Percentiles rank a stretch among this genome's conserved stretches.
phyloP scores from a whole-genome alignment of 2,329 filamentous ascomycete species.

The Colletotrichum cuscutae region DNA sequence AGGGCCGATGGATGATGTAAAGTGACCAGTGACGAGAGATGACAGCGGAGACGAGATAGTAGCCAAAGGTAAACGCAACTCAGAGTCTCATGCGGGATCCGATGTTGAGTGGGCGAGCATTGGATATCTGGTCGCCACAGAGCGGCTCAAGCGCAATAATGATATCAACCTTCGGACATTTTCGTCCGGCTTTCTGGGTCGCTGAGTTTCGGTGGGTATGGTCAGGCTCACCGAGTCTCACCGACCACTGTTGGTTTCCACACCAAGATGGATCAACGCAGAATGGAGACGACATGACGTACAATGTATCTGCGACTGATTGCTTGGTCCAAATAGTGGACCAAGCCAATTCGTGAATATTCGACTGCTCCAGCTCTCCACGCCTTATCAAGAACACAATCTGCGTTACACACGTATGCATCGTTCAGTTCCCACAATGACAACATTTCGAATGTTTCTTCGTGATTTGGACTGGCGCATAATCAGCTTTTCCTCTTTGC shows the following conservation, averaged over 20 bases:
- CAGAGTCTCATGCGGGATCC: neutral
- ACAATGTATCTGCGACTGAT: neutral
- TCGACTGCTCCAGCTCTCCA: neutral
- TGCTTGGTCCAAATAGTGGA: neutral
- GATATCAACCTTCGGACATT: neutral
- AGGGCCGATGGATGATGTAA: conserved; percentile 14
- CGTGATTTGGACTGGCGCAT: neutral
- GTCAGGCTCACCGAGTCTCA: neutral
- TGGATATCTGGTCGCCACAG: neutral
- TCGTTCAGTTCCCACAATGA: neutral
- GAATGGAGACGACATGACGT: conserved; percentile 13
- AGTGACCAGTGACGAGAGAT: neutral
- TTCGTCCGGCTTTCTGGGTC: neutral
- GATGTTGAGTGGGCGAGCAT: conserved; percentile 2
- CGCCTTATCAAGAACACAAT: neutral
- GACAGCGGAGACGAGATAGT: neutral
- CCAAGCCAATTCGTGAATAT: neutral
- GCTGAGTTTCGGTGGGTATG: neutral
- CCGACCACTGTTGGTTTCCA: neutral
- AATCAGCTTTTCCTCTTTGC: no score
- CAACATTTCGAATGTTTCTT: neutral
- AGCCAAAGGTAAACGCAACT: neutral
- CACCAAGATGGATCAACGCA: neutral
- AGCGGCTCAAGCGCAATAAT: neutral
- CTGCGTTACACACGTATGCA: neutral